phyloP scores from a whole-genome alignment of 495 filamentous ascomycete species.

The Penicillium alfredii region DNA sequence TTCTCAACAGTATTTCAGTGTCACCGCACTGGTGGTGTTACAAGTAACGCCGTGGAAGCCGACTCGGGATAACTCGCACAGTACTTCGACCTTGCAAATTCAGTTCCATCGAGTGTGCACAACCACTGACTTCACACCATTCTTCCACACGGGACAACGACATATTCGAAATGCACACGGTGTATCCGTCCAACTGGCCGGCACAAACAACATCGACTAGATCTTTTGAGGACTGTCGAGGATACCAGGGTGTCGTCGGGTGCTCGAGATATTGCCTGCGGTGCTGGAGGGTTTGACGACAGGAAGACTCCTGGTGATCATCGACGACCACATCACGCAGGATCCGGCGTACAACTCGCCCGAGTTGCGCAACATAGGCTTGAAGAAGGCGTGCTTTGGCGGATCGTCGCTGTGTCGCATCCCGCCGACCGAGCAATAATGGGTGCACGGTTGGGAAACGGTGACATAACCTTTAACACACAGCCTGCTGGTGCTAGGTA shows the following conservation, averaged over 20 bases:
- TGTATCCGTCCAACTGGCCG: slow-evolving; percentile 48
- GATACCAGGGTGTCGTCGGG: no score
- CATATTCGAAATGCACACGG: slow-evolving; percentile 49
- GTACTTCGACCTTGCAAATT: no score
- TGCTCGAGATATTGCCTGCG: slow-evolving; percentile 49
- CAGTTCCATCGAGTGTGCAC: no score
- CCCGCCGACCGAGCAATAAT: slow-evolving; percentile 49
- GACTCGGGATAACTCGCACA: no score
- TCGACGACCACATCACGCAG: slow-evolving; percentile 58
- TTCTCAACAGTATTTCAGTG: no score
- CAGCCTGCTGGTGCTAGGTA: slow-evolving; percentile 51
- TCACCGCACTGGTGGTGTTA: no score
- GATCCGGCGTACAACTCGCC: slow-evolving; percentile 57
- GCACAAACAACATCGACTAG: slow-evolving; percentile 53
- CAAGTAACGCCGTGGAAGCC: no score
- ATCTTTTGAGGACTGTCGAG: slow-evolving; percentile 54
- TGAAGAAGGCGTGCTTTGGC: slow-evolving; percentile 51
- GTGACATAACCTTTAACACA: slow-evolving; percentile 46
- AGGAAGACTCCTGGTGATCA: slow-evolving; percentile 51
- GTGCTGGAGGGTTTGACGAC: slow-evolving; percentile 50
- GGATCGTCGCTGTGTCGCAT: slow-evolving; percentile 41
- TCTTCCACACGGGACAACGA: slow-evolving; percentile 47
- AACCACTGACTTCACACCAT: slow-evolving; percentile 27
- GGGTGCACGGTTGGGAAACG: slow-evolving; percentile 55
- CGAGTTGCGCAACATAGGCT: slow-evolving; percentile 54